These are phyloP conservation scores for Eragrostis nindensis DNA, from an alignment of 176 grass and related monocot genomes.

Conservation along the genomic window DNA sequence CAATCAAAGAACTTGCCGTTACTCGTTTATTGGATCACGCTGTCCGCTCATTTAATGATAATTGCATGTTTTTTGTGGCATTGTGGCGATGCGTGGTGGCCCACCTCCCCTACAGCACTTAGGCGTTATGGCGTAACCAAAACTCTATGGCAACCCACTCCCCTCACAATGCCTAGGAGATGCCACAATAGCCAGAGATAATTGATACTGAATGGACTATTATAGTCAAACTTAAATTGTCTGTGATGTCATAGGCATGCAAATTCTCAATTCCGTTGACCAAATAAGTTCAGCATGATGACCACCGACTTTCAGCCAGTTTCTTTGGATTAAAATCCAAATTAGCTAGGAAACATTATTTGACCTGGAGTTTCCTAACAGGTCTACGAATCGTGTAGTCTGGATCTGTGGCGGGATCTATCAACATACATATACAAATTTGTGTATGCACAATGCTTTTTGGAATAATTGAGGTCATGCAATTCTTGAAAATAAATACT, in stretches of 20 bases:
- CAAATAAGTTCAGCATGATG: neutral
- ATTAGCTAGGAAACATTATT: neutral
- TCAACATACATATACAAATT: neutral
- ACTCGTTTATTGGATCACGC: neutral
- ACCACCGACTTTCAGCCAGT: neutral
- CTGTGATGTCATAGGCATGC: neutral
- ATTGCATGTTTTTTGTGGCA: neutral
- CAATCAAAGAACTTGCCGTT: neutral
- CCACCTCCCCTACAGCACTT: neutral
- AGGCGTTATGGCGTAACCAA: neutral
- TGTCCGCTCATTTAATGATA: neutral
- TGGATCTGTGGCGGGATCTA: neutral
- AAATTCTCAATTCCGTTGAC: neutral
- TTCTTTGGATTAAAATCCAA: neutral
- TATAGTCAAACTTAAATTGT: neutral
- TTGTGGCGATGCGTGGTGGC: neutral
- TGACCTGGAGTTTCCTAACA: neutral
- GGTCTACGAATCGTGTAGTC: neutral
- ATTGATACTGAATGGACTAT: neutral
- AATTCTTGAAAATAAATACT: neutral
- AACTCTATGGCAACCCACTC: neutral
- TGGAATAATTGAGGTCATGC: neutral
- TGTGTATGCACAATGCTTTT: neutral
- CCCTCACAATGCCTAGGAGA: neutral
- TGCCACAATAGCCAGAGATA: neutral